Evolutionary conservation across 1,284 basidiomycete genomes (phyloP).

Genomic region (Sphaerobolus stellatus): DNA sequence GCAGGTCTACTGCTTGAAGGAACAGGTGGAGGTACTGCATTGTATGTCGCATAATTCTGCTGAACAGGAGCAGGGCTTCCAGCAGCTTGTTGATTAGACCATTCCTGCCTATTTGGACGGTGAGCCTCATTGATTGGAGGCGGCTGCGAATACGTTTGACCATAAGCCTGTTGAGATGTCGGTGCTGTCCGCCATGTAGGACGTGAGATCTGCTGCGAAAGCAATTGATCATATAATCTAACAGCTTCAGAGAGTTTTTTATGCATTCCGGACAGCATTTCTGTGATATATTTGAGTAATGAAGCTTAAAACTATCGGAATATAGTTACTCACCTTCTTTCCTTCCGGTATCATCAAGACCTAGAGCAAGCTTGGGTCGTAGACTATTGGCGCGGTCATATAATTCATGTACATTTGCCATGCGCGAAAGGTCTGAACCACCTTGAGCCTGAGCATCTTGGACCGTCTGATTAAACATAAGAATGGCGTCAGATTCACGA

Average conservation of each 20-base stretch:
- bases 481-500: conserved; percentile 77
- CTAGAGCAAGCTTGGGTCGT: conserved; percentile 81
- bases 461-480: conserved; percentile 87
- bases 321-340: conserved; percentile 71
- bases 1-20: conserved; percentile 24
- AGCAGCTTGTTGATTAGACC: conserved; percentile 14
- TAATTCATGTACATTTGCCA: conserved; percentile 79
- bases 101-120: conserved; percentile 11
- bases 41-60: conserved; percentile 30
- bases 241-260: conserved; percentile 91
- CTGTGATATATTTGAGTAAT: conserved; percentile 39
- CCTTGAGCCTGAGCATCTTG: conserved; percentile 82
- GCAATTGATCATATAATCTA: conserved; percentile 82
- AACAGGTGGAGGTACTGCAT: background rate
- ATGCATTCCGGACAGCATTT: conserved; percentile 89
- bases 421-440: conserved; percentile 72
- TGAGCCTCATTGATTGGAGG: conserved; percentile 16
- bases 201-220: conserved; percentile 80
- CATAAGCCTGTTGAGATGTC: conserved; percentile 18
- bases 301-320: conserved; percentile 1
- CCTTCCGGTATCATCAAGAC: conserved; percentile 80
- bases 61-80: conserved; percentile 14
- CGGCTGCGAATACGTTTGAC: conserved; percentile 16
- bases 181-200: conserved; percentile 58
- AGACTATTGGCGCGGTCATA: conserved; percentile 83